phyloP scores from a whole-genome alignment of 164 flowering plant species.

The Akebia trifoliata region DNA sequence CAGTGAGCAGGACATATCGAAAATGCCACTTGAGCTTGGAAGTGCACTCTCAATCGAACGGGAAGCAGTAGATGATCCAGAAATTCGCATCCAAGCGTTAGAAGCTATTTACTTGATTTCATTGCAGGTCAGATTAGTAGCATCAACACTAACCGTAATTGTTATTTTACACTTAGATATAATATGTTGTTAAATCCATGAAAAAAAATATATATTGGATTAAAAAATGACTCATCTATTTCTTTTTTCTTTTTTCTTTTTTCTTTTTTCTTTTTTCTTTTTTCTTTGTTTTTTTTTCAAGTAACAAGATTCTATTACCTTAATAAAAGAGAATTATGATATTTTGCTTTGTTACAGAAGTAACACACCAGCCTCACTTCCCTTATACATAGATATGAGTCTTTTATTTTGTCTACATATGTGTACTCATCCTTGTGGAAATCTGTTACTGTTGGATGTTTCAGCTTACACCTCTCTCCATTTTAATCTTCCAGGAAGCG shows the following conservation, averaged over 20 bases:
- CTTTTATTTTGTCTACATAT: not conserved
- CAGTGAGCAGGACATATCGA: constrained; percentile 64
- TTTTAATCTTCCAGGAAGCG: constrained; percentile 53
- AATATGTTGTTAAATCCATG: not conserved
- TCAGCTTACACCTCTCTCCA: not conserved
- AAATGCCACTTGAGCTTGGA: constrained; percentile 90
- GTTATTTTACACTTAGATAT: not conserved
- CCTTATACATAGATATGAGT: not conserved
- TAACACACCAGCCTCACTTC: not conserved
- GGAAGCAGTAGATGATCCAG: constrained; percentile 76
- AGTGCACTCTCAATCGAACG: constrained; percentile 85
- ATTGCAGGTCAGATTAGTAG: constrained; percentile 50
- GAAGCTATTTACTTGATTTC: constrained; percentile 80
- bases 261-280: not conserved
- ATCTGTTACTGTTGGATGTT: not conserved
- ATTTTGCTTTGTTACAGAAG: not conserved
- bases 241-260: not conserved
- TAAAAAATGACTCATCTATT: not conserved
- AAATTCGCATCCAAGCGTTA: constrained; percentile 70
- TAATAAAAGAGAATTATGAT: not conserved
- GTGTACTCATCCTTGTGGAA: not conserved
- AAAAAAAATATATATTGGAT: no score
- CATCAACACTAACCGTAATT: no score
- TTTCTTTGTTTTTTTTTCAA: not conserved
- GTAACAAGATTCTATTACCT: not conserved